Evolutionary conservation across 306 rosid genomes (phyloP), one percentile per base, ranked within the genome.

Genomic region (Coriaria nepalensis): DNA sequence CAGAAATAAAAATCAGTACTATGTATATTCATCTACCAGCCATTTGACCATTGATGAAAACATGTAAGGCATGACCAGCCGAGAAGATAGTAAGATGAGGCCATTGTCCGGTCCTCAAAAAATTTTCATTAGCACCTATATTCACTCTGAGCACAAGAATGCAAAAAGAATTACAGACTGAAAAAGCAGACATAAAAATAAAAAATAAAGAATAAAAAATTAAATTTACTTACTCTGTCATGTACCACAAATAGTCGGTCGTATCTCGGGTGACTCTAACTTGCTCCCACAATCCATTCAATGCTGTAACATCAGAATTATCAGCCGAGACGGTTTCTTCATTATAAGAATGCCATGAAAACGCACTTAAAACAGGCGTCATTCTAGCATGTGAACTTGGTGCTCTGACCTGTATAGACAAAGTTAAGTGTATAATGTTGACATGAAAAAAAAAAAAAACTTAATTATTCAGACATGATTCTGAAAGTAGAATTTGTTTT

Each of bases 201-300:
- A 38, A 14, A 49, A 2, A 33, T 20, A 37, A 34, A 12, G 33
- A 58, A 29, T 10, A 7, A 35, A 52, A 4, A 8, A 33, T 6
- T 42, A 43, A 33, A 56, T 35, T 43, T 65, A 69, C 98, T 82
- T 68, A 92, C 98, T 92, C 98, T 47, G 96, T 79, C 94, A 77
- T 64, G 60, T 92, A 92, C 98, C 98, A 92, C 78, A 92, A 63
- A 73, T 92, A 92, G 70, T 92, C 96, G 9, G 95, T 72, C 5
- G 62, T 41, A 68, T 92, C 98, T 66, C 79, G 41, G 11, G 98
- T 92, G 68, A 82, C 9, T 71, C 65, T 66, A 45, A 85, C 36
- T 68, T 90, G 98, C 57, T 90, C 98, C 75, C 63, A 50, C 45
- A 90, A 73, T 42, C 92, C 85, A 33, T 66, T 42, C 53, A 70